These are phyloP conservation scores for Candida ovalis DNA, from an alignment of 805 yeast species.

Conservation along the genomic window DNA sequence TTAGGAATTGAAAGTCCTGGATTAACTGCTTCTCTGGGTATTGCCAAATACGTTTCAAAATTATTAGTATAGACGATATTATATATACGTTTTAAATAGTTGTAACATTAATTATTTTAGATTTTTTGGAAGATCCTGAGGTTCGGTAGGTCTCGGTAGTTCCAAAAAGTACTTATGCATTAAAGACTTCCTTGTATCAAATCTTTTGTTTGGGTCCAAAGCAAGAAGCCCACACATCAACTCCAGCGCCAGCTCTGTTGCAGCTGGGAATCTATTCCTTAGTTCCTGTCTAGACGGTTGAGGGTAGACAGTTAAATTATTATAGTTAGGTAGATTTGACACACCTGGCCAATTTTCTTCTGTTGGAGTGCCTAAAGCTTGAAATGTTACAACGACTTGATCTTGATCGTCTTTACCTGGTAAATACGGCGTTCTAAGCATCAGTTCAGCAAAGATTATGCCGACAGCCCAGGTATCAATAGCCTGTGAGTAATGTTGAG, in stretches of 20 bases:
- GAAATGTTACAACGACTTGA: slow-evolving; percentile 89
- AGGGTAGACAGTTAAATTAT: slow-evolving; percentile 72
- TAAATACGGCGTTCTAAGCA: slow-evolving; percentile 91
- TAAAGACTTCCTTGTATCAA: slow-evolving; percentile 61
- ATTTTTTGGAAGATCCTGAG: slow-evolving; percentile 51
- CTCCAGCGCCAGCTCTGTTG: slow-evolving; percentile 79
- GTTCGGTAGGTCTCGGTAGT: slow-evolving; percentile 70
- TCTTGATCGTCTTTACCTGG: slow-evolving; percentile 91
- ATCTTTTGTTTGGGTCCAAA: slow-evolving; percentile 74
- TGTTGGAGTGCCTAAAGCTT: slow-evolving; percentile 95
- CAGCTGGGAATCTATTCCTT: slow-evolving; percentile 82
- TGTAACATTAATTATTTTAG: slow-evolving; percentile 16
- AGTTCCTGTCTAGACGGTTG: slow-evolving; percentile 78
- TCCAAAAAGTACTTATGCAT: slow-evolving; percentile 67
- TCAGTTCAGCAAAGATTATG: slow-evolving; percentile 89
- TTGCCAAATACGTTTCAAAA: slow-evolving; percentile 63
- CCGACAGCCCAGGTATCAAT: slow-evolving; percentile 98
- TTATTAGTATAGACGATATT: slow-evolving; percentile 1
- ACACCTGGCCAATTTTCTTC: slow-evolving; percentile 91
- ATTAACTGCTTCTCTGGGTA: slow-evolving; percentile 76
- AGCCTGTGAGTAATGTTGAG: slow-evolving; percentile 83
- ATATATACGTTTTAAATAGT: slow-evolving; percentile 6
- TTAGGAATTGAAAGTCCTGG: slow-evolving; percentile 92
- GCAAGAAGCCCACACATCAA: slow-evolving; percentile 67
- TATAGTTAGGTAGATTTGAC: slow-evolving; percentile 70